phyloP scores from a whole-genome alignment of 2,329 filamentous ascomycete genomes.

The Beauveria australis region DNA sequence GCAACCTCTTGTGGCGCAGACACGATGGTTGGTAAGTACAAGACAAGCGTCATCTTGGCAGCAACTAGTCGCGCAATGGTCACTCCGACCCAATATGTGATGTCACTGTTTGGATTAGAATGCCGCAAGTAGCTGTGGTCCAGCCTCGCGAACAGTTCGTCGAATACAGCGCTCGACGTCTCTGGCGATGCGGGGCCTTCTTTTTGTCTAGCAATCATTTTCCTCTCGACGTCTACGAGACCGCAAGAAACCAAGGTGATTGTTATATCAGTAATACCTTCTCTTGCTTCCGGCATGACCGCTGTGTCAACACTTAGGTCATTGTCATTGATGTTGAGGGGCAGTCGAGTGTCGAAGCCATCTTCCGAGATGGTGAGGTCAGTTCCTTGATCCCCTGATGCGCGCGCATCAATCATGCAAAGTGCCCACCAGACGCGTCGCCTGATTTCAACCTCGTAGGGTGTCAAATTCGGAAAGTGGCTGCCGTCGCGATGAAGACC shows the following conservation, averaged over 20 bases:
- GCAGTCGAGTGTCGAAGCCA: slow-evolving; percentile 44
- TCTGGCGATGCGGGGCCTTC: slow-evolving; percentile 25
- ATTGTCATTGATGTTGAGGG: slow-evolving; percentile 49
- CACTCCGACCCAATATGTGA: slow-evolving; percentile 30
- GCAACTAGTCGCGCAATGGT: slow-evolving; percentile 37
- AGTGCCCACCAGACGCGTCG: slow-evolving; percentile 56
- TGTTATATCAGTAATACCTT: slow-evolving; percentile 47
- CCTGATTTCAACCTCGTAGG: slow-evolving; percentile 56
- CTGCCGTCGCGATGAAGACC: slow-evolving; percentile 51
- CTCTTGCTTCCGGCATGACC: slow-evolving; percentile 36
- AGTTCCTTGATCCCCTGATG: slow-evolving; percentile 51
- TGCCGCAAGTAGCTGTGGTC: slow-evolving; percentile 36
- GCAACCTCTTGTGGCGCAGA: slow-evolving; percentile 27
- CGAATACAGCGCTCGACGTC: slow-evolving; percentile 35
- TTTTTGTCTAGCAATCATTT: slow-evolving; percentile 27
- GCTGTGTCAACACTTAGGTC: slow-evolving; percentile 41
- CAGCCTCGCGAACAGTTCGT: slow-evolving; percentile 34
- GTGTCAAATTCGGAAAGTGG: slow-evolving; percentile 40
- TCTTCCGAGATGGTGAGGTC: slow-evolving; percentile 37
- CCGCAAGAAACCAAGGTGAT: slow-evolving; percentile 30
- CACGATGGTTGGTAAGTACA: slow-evolving; percentile 45
- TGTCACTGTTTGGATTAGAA: slow-evolving; percentile 21
- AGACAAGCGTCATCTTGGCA: slow-evolving; percentile 45
- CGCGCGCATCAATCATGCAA: slow-evolving; percentile 49
- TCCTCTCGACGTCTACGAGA: slow-evolving; percentile 27